A percentile compares a stretch with the other conserved stretches of the same genome.
phyloP scores from a whole-genome alignment of 2,329 filamentous ascomycete genomes.

The Drechslerella stenobrocha region DNA sequence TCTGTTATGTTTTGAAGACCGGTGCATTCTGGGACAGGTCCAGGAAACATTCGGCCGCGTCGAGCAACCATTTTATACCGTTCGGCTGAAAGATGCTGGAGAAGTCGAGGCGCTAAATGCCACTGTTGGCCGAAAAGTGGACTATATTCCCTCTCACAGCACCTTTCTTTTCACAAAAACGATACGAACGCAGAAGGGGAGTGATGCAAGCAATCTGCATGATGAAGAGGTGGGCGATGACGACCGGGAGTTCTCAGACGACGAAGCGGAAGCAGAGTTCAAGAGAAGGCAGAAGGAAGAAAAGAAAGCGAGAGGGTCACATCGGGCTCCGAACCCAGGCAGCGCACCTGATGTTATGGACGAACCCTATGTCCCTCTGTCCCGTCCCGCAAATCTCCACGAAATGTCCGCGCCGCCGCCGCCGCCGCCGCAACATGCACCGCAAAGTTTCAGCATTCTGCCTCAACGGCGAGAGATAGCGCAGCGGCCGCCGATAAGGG shows the following conservation, averaged over 20 bases:
- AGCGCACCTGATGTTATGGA: conserved; percentile 68
- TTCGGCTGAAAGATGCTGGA: conserved; percentile 70
- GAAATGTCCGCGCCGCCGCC: conserved; percentile 54
- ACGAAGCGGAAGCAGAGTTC: conserved; percentile 86
- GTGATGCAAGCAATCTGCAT: conserved; percentile 90
- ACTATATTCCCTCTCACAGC: conserved; percentile 77
- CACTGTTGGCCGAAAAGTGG: conserved; percentile 71
- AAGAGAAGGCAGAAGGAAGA: conserved; percentile 71
- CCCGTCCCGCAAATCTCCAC: conserved; percentile 68
- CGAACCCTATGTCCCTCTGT: conserved; percentile 71
- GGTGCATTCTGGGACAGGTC: conserved; percentile 77
- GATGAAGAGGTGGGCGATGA: conserved; percentile 87
- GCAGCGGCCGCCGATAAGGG: conserved; percentile 58
- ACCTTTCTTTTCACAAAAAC: conserved; percentile 84
- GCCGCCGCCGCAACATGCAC: too few relatives aligned
- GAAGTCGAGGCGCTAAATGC: conserved; percentile 71
- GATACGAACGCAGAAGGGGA: conserved; percentile 77
- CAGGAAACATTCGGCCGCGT: conserved; percentile 84
- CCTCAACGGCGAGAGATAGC: conserved; percentile 59
- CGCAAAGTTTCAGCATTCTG: conserved; percentile 54
- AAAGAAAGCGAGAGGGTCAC: conserved; percentile 56
- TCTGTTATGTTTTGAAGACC: conserved; percentile 75
- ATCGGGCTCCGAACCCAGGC: conserved; percentile 55
- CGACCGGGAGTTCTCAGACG: conserved; percentile 93
- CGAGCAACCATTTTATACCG: conserved; percentile 80